These are phyloP conservation scores for Hyphopichia buzzinii DNA, from an alignment of 1,139 yeast species.

Conservation along the genomic window DNA sequence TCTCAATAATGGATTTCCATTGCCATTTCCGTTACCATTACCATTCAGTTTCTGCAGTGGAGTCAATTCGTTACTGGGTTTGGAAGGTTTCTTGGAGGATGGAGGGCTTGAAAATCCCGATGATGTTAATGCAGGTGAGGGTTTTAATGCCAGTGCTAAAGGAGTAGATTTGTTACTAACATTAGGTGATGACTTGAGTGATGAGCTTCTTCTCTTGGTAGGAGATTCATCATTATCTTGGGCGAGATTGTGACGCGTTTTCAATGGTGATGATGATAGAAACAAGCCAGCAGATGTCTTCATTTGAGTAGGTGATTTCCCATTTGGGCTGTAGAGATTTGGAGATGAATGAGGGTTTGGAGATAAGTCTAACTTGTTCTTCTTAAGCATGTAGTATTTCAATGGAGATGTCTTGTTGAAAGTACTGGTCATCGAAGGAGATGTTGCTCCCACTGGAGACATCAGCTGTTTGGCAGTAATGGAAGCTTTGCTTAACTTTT, in stretches of 20 bases:
- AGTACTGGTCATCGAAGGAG: constrained; percentile 4
- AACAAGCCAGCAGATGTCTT: constrained; percentile 36
- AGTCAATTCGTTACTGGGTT: constrained; percentile 31
- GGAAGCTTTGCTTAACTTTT: constrained; percentile 43
- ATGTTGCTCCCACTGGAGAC: constrained; percentile 22
- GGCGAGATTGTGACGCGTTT: constrained; percentile 10
- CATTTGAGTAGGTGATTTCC: constrained; percentile 44
- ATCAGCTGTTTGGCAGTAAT: constrained; percentile 44
- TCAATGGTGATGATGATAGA: constrained; percentile 35
- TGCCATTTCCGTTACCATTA: no score
- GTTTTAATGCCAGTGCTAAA: constrained; percentile 26
- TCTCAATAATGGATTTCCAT: constrained; percentile 23
- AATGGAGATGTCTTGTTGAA: constrained; percentile 30
- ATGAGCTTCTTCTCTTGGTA: constrained; percentile 22
- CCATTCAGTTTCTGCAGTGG: constrained; percentile 29
- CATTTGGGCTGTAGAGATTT: constrained; percentile 39
- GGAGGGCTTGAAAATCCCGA: not conserved
- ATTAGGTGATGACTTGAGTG: constrained; percentile 18
- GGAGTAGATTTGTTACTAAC: not conserved
- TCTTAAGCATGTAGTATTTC: constrained; percentile 26
- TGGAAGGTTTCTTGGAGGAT: constrained; percentile 7
- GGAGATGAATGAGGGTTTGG: constrained; percentile 17
- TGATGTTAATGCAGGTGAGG: constrained; percentile 33
- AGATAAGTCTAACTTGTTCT: constrained; percentile 15
- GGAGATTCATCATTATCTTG: constrained; percentile 27